Conservation (phyloP, 192 early-diverging fungal genomes). For the Rhizophagus sp. region DNA sequence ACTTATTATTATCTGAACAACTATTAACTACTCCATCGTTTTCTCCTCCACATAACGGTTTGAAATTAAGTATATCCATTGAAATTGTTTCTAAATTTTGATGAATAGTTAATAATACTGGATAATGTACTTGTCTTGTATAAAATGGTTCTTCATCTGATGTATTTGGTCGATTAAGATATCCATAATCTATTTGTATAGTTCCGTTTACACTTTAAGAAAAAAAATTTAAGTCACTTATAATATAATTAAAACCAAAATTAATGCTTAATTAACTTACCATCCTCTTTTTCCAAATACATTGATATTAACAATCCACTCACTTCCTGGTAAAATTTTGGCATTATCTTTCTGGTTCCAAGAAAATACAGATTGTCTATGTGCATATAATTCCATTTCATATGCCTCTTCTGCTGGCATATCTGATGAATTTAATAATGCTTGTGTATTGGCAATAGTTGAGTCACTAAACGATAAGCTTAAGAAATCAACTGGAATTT, state of each 20-base stretch:
- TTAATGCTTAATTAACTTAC: slow-evolving; percentile 35
- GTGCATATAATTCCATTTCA: slow-evolving; percentile 71
- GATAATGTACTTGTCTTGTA: slow-evolving; percentile 65
- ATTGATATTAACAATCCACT: slow-evolving; percentile 56
- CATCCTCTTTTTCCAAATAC: slow-evolving; percentile 74
- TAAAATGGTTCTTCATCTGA: slow-evolving; percentile 48
- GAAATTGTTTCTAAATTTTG: slow-evolving; percentile 61
- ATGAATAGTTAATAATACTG: slow-evolving; percentile 70
- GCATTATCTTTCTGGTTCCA: slow-evolving; percentile 48
- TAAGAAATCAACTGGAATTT: slow-evolving; percentile 69
- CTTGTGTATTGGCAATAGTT: slow-evolving; percentile 36
- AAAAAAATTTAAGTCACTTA: not conserved
- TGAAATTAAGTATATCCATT: slow-evolving; percentile 65
- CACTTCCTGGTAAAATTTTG: slow-evolving; percentile 54
- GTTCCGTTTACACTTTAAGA: slow-evolving; percentile 60
- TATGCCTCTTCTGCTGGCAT: slow-evolving; percentile 69
- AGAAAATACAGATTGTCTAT: slow-evolving; percentile 55
- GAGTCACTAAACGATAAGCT: slow-evolving; percentile 59
- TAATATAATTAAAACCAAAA: not conserved
- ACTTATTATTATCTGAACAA: not conserved
- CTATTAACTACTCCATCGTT: not conserved
- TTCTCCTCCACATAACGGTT: slow-evolving; percentile 33
- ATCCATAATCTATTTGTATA: slow-evolving; percentile 73
- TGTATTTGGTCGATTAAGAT: slow-evolving; percentile 39
- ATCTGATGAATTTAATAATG: slow-evolving; percentile 42